Conservation (phyloP, 768 basidiomycete species). For the Mycena chlorophos region DNA sequence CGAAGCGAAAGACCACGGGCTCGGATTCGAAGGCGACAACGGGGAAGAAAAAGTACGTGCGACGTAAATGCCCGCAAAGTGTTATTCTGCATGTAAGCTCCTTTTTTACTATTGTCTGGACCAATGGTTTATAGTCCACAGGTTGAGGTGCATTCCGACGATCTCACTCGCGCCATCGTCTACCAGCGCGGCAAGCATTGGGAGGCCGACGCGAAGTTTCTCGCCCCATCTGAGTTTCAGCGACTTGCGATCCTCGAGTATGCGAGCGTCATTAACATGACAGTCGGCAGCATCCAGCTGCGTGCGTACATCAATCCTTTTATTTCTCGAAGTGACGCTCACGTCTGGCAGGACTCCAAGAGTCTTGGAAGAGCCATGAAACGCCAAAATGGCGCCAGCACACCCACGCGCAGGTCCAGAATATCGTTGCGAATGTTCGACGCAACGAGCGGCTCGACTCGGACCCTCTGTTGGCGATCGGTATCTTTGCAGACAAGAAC, state of each 20-base stretch:
- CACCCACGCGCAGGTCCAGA: slow-evolving; percentile 2
- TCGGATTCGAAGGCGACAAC: too few species aligned
- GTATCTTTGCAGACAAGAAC: slow-evolving; percentile 12
- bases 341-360: not conserved
- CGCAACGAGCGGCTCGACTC: slow-evolving; percentile 7
- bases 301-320: not conserved
- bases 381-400: slow-evolving; percentile 5
- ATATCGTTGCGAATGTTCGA: slow-evolving; percentile 2
- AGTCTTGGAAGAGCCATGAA: not conserved
- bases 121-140: not conserved
- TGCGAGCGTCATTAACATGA: not conserved
- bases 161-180: slow-evolving; percentile 1
- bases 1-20: too few species aligned
- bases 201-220: slow-evolving; percentile 1
- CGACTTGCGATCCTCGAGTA: slow-evolving; percentile 12
- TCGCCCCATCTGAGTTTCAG: slow-evolving; percentile 4
- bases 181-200: slow-evolving; percentile 5
- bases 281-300: slow-evolving; percentile 9
- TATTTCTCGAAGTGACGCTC: not conserved
- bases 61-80: not conserved
- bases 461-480: slow-evolving; percentile 11
- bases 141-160: slow-evolving; percentile 11
- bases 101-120: not conserved
- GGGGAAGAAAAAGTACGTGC: too few species aligned
- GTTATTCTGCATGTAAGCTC: not conserved